A percentile compares a stretch with the other conserved stretches of the same genome.
phyloP scores from a whole-genome alignment of 495 filamentous ascomycete genomes.

The Aspergillus carlsbadensis region DNA sequence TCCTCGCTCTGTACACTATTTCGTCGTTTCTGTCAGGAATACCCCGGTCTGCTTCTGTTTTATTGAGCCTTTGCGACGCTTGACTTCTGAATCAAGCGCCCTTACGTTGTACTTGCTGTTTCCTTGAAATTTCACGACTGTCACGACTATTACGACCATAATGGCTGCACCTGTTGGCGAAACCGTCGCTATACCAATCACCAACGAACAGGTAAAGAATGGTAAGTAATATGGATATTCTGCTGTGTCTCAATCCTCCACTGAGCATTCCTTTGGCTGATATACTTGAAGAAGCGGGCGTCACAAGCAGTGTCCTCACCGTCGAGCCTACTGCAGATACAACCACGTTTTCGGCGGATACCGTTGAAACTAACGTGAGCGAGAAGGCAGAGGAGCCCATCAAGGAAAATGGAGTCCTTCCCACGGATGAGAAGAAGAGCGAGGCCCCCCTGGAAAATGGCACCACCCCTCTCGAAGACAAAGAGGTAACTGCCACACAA shows the following conservation, averaged over 20 bases:
- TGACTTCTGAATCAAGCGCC: background rate
- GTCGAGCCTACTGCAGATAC: conserved; percentile 11
- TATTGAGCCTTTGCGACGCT: conserved; percentile 6
- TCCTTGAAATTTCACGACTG: conserved; percentile 24
- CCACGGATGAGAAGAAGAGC: conserved; percentile 8
- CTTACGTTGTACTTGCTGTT: conserved; percentile 7
- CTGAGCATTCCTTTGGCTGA: background rate
- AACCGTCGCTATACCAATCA: conserved; percentile 56
- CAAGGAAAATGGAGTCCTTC: conserved; percentile 12
- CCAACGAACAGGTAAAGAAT: conserved; percentile 47
- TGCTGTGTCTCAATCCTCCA: background rate
- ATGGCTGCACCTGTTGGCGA: conserved; percentile 24
- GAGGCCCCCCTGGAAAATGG: conserved; percentile 3
- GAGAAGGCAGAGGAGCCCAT: conserved; percentile 13
- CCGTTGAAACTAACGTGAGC: conserved; percentile 9
- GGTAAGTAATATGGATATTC: conserved; percentile 53
- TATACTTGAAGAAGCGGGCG: conserved; percentile 8
- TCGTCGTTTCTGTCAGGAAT: conserved; percentile 7
- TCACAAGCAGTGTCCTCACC: conserved; percentile 16
- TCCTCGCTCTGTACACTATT: conserved; percentile 18
- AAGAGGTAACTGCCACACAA: conserved; percentile 1
- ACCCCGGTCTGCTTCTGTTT: conserved; percentile 12
- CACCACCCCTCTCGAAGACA: background rate
- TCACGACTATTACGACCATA: conserved; percentile 26
- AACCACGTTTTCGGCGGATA: background rate